Evolutionary conservation across 441 rosid genomes (phyloP), one percentile per base, ranked within the genome.

Genomic region (Hura crepitans): DNA sequence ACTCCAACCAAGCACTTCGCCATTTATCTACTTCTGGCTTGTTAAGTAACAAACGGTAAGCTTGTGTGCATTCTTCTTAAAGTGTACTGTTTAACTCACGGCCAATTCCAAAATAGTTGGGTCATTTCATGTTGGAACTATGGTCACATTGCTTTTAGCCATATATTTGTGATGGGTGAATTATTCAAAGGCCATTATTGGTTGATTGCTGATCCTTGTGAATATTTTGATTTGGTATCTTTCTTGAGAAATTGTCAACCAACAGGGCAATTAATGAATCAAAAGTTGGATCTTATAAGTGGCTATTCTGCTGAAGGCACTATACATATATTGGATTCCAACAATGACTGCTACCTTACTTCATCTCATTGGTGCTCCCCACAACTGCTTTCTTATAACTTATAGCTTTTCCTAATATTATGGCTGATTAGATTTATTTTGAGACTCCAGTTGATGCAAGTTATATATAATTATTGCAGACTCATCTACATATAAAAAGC

Each of bases 1-100:
- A 89, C 72, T 77, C 97, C 15, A 79, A 78, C 81, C 96, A 87
- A 81, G 97, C 96, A 57, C 84, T 90, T 25, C 90, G 98, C 71
- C 86, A 87, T 69, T 81, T 84, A 62, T 79, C 86, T 3, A 56
- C 75, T 68, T 81, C 90, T 0, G 88, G 89, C 73, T 68, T 88
- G 73, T 75, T 84, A 65, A 79, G 81, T 62, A 82, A 86, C 75
- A 84, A 73, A 62, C 79, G 79, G 70, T 15, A 6, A 74, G 47
- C 7, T 72, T 59, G 28, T 35, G 4, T 27, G 1, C 31, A 23
- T 57, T 68, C 30, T 31, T 27, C 47, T 17, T 51, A 6, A 14
- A 5, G 3, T 33, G 59, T 67, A 54, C 28, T 2, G 17, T 35
- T 10, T 5, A 14, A 47, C 4, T 22, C 15, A 12, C 2, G 9